Base-by-base conservation (phyloP, 805 yeast genomes). In the Schwanniomyces vanrijiae region DNA sequence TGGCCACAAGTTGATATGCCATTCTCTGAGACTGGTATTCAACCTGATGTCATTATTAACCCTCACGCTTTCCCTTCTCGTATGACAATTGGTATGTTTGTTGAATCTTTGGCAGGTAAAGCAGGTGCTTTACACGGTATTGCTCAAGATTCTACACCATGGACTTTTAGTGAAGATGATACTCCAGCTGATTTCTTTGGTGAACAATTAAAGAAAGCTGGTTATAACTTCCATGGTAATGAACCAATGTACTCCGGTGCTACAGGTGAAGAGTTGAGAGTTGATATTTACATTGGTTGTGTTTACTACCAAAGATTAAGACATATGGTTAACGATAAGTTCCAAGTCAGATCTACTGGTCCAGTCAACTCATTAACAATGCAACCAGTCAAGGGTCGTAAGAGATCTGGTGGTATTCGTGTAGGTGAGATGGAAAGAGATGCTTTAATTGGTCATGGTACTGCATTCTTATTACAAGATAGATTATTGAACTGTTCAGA, bases 21-120 rank as follows among this genome's bases (percentile, higher is more conserved):
- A 45, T 94, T 94, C 75, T 81, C 90, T 55, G 99, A 94, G 72
- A 76, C 88, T 28, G 99, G 99, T 60, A 92, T 94, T 51, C 96
- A 88, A 67, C 99, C 99, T 2, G 99, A 94, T 71, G 87, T 94
- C 57, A 94, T 94, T 63, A 94, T 94, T 63, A 94, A 94, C 67
- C 99, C 99, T 3, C 99, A 92, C 68, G 99, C 98, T 55, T 94
- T 92, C 92, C 99, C 99, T 58, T 92, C 98, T 42, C 94, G 99
- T 77, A 94, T 94, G 99, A 94, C 99, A 10, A 92, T 94, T 69
- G 99, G 99, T 76, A 94, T 94, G 98, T 94, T 94, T 71, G 97
- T 94, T 42, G 99, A 94, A 71, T 87, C 96, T 45, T 71, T 94
- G 47, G 98, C 99, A n/a, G 99, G 99, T 63, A 94, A 94, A 69